Base-by-base conservation (phyloP, 2,329 filamentous ascomycete genomes). In the Fusarium nematophilum region DNA sequence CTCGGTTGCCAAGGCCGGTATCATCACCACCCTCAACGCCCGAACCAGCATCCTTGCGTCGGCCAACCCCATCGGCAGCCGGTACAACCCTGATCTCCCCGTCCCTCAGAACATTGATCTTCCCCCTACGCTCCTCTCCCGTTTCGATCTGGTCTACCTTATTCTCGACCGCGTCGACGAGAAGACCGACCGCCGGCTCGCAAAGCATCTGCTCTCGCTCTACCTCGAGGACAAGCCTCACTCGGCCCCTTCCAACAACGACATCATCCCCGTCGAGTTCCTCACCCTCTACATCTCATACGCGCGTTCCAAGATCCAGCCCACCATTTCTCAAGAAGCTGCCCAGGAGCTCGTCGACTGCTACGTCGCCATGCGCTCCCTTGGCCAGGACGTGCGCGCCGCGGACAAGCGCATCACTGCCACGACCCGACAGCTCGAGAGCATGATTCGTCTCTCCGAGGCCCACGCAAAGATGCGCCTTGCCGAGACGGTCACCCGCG, bases 51-150 rank as follows among this genome's bases (percentile, higher is more conserved):
- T 99, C 71, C 86, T 99, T 25, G 95, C 95, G 13, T 98, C 94
- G 9, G 95, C 95, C 75, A 99, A 99, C 73, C 95, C 95, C 1
- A 98, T 99, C 65, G 95, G 95, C 69, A 97, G 92, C 78, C 93
- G 96, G 73, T 99, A 99, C 80, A 98, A 99, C 76, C 91, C 92
- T 3, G 94, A 97, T 70, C 80, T 99, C 18, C 93, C 95, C 0
- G 95, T 99, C 11, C 95, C 95, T 3, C 93, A 98, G 70, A 99
- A 99, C 76, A 99, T 99, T 68, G 95, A 99, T 71, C 86, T 99
- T 8, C 95, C 95, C 1, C 95, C 95, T 0, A 99, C 95, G 0
- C 83, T 99, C 6, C 85, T 99, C 46, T 97, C 93, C 5, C 90
- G 95, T 82, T 99, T 99, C 73, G 95, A 99, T 74, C 82, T 99